phyloP scores from a whole-genome alignment of 441 rosid genomes.

The Euphorbia corollata region DNA sequence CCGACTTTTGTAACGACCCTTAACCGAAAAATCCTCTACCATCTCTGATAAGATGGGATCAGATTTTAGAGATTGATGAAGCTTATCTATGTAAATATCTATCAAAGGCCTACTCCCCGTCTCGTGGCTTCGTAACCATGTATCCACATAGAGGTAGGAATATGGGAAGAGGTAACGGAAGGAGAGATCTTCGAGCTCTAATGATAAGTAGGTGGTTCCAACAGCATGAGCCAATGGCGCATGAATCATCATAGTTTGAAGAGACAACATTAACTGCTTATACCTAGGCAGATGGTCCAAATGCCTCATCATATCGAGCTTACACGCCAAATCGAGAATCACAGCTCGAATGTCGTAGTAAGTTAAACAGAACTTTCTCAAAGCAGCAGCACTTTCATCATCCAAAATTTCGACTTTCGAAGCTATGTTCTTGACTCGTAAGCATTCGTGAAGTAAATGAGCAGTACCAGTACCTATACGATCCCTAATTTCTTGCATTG shows the following conservation, averaged over 20 bases:
- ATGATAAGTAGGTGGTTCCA: slow-evolving; percentile 54
- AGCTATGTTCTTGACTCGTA: slow-evolving; percentile 65
- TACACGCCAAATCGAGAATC: slow-evolving; percentile 61
- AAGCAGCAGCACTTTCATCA: slow-evolving; percentile 68
- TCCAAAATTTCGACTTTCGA: slow-evolving; percentile 58
- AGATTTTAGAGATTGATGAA: slow-evolving; percentile 46
- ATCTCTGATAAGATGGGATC: slow-evolving; percentile 47
- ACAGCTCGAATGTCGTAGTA: slow-evolving; percentile 88
- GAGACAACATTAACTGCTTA: slow-evolving; percentile 63
- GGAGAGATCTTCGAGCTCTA: slow-evolving; percentile 88
- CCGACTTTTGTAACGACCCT: slow-evolving; percentile 78
- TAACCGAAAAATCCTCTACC: slow-evolving; percentile 58
- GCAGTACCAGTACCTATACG: slow-evolving; percentile 71
- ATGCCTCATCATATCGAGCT: slow-evolving; percentile 89
- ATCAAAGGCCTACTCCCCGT: slow-evolving; percentile 56
- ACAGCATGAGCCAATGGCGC: slow-evolving; percentile 90
- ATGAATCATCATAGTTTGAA: slow-evolving; percentile 68
- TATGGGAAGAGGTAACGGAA: slow-evolving; percentile 75
- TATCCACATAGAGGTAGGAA: slow-evolving; percentile 70
- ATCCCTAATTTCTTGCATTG: slow-evolving; percentile 58
- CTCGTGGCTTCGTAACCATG: slow-evolving; percentile 73
- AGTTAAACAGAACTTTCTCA: slow-evolving; percentile 80
- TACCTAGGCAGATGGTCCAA: slow-evolving; percentile 72
- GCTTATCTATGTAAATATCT: slow-evolving; percentile 54
- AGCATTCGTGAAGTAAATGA: slow-evolving; percentile 75